These are phyloP conservation scores for Cladosporium cucumerinum DNA, from an alignment of 2,329 filamentous ascomycete species.

Conservation along the genomic window DNA sequence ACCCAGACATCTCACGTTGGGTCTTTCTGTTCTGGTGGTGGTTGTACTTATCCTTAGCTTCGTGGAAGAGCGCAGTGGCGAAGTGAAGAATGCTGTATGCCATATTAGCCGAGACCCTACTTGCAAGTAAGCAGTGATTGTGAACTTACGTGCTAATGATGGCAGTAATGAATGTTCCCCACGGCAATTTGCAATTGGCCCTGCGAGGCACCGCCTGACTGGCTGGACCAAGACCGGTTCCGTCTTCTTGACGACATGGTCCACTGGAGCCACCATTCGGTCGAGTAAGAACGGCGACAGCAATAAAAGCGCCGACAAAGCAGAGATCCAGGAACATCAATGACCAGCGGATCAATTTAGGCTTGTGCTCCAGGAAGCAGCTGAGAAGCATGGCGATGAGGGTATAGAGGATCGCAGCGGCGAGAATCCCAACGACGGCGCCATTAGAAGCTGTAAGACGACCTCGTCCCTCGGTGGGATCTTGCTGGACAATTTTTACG, in stretches of 20 bases:
- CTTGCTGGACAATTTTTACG: conserved; percentile 38
- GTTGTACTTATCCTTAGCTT: conserved; percentile 31
- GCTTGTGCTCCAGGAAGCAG: conserved; percentile 35
- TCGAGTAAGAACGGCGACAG: conserved; percentile 40
- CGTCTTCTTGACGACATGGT: conserved; percentile 2
- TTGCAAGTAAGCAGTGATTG: background rate
- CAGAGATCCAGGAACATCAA: conserved; percentile 40
- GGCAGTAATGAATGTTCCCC: conserved; percentile 44
- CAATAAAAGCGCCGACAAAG: conserved; percentile 45
- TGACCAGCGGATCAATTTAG: conserved; percentile 38
- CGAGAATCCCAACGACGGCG: conserved; percentile 46
- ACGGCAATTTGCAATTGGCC: conserved; percentile 40
- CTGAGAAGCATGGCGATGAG: conserved; percentile 37
- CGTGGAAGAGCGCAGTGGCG: conserved; percentile 43
- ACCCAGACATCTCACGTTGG: conserved; percentile 12
- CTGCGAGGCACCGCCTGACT: conserved; percentile 19
- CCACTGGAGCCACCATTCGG: background rate
- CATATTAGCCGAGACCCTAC: background rate
- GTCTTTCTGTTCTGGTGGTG: conserved; percentile 9
- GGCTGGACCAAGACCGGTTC: conserved; percentile 15
- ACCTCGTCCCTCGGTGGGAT: background rate
- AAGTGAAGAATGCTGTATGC: conserved; percentile 41
- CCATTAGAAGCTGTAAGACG: conserved; percentile 36
- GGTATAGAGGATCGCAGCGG: conserved; percentile 45
- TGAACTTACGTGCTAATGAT: conserved; percentile 46